These are phyloP conservation scores for Glebionis coronaria DNA, from an alignment of 129 eudicot genomes.

Conservation along the genomic window DNA sequence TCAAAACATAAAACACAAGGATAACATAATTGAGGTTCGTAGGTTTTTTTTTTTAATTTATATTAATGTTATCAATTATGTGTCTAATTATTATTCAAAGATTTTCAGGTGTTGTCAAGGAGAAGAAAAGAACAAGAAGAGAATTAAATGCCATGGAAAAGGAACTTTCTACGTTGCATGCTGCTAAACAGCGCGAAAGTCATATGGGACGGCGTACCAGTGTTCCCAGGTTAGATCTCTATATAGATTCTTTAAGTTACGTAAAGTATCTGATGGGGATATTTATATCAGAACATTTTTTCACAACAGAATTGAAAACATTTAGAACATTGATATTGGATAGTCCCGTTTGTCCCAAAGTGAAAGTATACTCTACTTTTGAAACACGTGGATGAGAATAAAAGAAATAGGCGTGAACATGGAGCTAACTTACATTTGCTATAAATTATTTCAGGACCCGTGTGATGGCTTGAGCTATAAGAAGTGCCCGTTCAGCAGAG, in stretches of 20 bases:
- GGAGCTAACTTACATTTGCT: constrained; percentile 6
- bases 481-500: constrained; percentile 16
- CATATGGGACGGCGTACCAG: constrained; percentile 39
- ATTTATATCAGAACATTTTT: not conserved
- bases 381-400: too few species aligned
- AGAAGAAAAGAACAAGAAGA: constrained; percentile 80
- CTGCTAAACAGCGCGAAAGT: constrained; percentile 48
- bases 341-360: too few species aligned
- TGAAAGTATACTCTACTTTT: not conserved
- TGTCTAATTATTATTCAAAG: not conserved
- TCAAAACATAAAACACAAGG: constrained; percentile 73
- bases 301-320: not conserved
- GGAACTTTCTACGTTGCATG: constrained; percentile 69
- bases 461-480: constrained; percentile 19
- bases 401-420: too few species aligned
- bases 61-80: not conserved
- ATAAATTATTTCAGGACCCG: constrained; percentile 23
- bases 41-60: not conserved
- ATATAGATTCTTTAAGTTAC: not conserved
- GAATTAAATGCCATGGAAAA: constrained; percentile 81
- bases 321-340: too few species aligned
- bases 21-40: constrained; percentile 78
- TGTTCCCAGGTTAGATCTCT: constrained; percentile 42
- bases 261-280: not conserved
- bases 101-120: constrained; percentile 60